A percentile compares a stretch with the other conserved stretches of the same genome.
These are phyloP conservation scores for Penicillium lividum DNA, from an alignment of 495 filamentous ascomycete species.

Conservation along the genomic window DNA sequence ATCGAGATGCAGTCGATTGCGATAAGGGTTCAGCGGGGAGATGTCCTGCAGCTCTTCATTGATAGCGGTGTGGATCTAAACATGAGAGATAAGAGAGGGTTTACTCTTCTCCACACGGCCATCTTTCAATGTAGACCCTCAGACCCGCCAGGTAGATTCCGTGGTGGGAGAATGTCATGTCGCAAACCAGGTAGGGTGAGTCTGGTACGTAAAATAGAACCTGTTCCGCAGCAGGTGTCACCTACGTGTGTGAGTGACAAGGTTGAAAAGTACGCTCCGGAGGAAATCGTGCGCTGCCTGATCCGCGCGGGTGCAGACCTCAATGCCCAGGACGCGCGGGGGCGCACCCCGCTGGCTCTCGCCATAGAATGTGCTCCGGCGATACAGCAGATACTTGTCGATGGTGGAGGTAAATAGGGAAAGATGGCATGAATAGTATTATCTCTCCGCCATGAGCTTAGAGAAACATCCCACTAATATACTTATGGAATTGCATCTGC, in stretches of 20 bases:
- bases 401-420: neutral
- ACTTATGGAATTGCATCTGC: too few relatives aligned
- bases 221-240: neutral
- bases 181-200: neutral
- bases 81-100: neutral
- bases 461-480: too few relatives aligned
- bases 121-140: neutral
- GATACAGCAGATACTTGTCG: slow-evolving; percentile 3
- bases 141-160: neutral
- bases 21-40: neutral
- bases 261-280: neutral
- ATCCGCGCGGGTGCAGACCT: slow-evolving; percentile 1
- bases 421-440: too few relatives aligned
- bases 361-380: neutral
- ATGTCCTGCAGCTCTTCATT: neutral
- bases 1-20: neutral
- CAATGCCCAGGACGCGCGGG: neutral
- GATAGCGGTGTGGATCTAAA: neutral
- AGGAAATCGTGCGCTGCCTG: slow-evolving; percentile 1
- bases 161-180: neutral
- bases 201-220: neutral
- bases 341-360: slow-evolving; percentile 1
- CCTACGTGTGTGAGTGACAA: neutral
- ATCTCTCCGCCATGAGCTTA: too few relatives aligned
- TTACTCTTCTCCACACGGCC: neutral